Evolutionary conservation across 139 green algal species (phyloP).

Genomic region (Picochlorum sp.): DNA sequence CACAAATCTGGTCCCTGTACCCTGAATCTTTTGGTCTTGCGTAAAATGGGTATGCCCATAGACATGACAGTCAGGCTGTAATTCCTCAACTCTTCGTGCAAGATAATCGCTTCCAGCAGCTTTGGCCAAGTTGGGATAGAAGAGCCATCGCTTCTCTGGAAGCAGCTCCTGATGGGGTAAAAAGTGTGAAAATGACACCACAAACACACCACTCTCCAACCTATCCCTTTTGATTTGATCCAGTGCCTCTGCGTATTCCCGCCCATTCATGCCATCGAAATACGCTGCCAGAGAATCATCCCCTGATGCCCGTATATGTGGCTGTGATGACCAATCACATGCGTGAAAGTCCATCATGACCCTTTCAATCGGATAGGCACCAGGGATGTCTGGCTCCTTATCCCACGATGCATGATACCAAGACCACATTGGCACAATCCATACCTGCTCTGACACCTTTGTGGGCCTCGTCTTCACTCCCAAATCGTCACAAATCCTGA

Average conservation of each 20-base stretch:
- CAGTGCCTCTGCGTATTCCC: conserved; percentile 11
- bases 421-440: conserved; percentile 5
- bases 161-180: conserved; percentile 47
- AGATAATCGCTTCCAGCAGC: conserved; percentile 48
- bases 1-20: conserved; percentile 27
- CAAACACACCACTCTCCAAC: not conserved
- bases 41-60: conserved; percentile 72
- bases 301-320: not conserved
- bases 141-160: conserved; percentile 63
- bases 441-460: conserved; percentile 11
- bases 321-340: conserved; percentile 28
- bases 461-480: conserved; percentile 39
- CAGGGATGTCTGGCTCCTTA: conserved; percentile 38
- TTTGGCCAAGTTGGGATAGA: conserved; percentile 61
- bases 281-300: conserved; percentile 32
- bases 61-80: conserved; percentile 42
- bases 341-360: conserved; percentile 40
- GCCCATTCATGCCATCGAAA: conserved; percentile 47
- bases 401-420: conserved; percentile 31
- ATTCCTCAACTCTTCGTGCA: conserved; percentile 26
- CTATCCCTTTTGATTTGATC: conserved; percentile 9
- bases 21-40: conserved; percentile 37
- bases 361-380: conserved; percentile 27
- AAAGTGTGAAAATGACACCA: conserved; percentile 53
- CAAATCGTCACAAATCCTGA: conserved; percentile 39